A percentile compares a stretch with the other conserved stretches of the same genome.
These are phyloP conservation scores for Dipteronia sinensis DNA, from an alignment of 345 rosid species.

Conservation along the genomic window DNA sequence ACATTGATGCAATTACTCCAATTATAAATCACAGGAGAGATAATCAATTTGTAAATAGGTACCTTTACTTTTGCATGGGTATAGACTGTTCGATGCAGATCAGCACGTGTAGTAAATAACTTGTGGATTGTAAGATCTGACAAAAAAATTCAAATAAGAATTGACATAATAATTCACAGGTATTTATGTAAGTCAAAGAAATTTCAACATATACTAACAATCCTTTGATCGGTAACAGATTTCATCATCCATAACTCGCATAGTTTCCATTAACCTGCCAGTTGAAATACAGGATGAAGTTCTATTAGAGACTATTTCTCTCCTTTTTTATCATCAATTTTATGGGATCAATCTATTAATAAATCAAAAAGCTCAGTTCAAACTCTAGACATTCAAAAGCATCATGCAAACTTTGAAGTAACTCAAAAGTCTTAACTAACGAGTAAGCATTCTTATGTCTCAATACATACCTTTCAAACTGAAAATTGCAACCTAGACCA, in stretches of 20 bases:
- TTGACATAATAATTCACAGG: neutral
- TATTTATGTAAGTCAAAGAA: neutral
- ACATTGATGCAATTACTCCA: neutral
- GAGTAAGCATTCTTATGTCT: neutral
- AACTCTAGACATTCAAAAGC: neutral
- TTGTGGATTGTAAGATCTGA: constrained; percentile 64
- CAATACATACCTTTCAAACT: constrained; percentile 51
- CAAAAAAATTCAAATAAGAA: constrained; percentile 19
- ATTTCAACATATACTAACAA: constrained; percentile 41
- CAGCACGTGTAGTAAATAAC: constrained; percentile 74
- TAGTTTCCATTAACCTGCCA: constrained; percentile 67
- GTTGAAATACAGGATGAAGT: neutral
- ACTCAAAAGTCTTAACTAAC: neutral
- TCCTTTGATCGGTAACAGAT: constrained; percentile 76
- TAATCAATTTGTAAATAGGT: constrained; percentile 6
- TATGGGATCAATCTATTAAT: neutral
- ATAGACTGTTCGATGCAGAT: constrained; percentile 67
- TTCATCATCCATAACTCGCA: constrained; percentile 69
- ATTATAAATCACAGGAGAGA: constrained; percentile 10
- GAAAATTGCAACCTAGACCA: constrained; percentile 64
- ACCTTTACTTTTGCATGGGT: constrained; percentile 85
- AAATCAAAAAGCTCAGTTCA: neutral
- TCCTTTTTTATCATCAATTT: neutral
- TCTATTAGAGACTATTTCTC: neutral
- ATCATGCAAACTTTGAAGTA: neutral